Base-by-base conservation (phyloP, 1,284 basidiomycete species). In the Ustilago loliicola region DNA sequence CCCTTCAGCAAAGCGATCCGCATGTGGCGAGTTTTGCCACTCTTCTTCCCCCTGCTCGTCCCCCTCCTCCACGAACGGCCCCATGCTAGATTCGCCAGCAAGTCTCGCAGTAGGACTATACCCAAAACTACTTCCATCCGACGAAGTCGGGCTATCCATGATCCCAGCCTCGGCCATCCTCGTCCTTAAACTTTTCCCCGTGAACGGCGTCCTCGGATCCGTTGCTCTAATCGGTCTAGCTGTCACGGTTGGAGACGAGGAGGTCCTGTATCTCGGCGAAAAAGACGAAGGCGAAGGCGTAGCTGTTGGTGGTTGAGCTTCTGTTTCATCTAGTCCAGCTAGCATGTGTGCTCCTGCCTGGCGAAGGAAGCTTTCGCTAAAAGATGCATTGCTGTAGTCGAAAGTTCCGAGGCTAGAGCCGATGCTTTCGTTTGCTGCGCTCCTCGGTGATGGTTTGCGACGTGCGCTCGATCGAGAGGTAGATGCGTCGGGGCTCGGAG, bases 281-380 rank as follows among this genome's bases (percentile, higher is more conserved):
- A 73, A 72, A 1, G 65, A 58, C 1, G 68, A 64, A 1, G 55
- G 50, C 1, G 68, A 64, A 1, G 55, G 50, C 7, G 42, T 45
- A 23, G 64, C 29, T 5, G 21, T 1, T 29, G 61, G 45, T 15
- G 55, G 9, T 23, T 34, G 45, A 1, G 17, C 21, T 19, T 71
- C 36, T 3, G 70, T 57, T 23, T 77, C 75, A 23, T 72, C 72
- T 1, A 82, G 66, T 1, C 80, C 80, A 6, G 73, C 79, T 2
- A 82, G 72, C 57, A 80, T 72, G 25, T 72, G 71, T 9, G 77
- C 80, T 6, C 77, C 80, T 50, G 80, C 82, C n/a, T 73, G 76
- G 9, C 72, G 77, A 5, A 83, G 53, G 52, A 83, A 83, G 53
- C 82, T 83, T 55, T 83, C 82, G 36, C 75, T 76, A 66, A 83